Conservation (phyloP, 805 yeast genomes). For the Suhomyces vadensis region DNA sequence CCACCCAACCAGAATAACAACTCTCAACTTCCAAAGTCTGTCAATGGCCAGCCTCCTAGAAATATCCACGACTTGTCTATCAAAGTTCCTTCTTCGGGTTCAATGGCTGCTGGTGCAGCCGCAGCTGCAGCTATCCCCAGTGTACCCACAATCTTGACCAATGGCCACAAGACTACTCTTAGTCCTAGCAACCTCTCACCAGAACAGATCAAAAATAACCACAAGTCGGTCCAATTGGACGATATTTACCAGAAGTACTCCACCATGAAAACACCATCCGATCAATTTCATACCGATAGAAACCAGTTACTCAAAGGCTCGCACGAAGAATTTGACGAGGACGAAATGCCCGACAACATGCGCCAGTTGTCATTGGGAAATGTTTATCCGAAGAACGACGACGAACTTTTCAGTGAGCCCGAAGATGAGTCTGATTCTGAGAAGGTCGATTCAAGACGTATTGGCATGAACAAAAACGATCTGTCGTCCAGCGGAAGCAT, state of each 20-base stretch:
- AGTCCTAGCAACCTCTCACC: slow-evolving; percentile 1
- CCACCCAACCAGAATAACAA: not conserved
- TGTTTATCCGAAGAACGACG: slow-evolving; percentile 39
- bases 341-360: slow-evolving; percentile 33
- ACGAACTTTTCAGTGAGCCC: slow-evolving; percentile 37
- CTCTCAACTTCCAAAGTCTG: not conserved
- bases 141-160: slow-evolving; percentile 1
- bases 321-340: slow-evolving; percentile 36
- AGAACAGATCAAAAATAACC: slow-evolving; percentile 19
- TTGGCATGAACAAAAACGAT: slow-evolving; percentile 15
- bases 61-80: slow-evolving; percentile 7
- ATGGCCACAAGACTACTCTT: not conserved
- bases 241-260: slow-evolving; percentile 47
- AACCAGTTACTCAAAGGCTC: slow-evolving; percentile 39
- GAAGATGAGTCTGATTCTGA: slow-evolving; percentile 25
- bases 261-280: slow-evolving; percentile 41
- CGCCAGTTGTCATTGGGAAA: slow-evolving; percentile 28
- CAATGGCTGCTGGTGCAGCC: not conserved
- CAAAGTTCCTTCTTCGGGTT: not conserved
- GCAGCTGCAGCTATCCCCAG: not conserved
- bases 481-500: slow-evolving; percentile 9
- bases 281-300: slow-evolving; percentile 36
- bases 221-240: slow-evolving; percentile 39
- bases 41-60: not conserved
- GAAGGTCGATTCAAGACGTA: slow-evolving; percentile 20